Evolutionary conservation across 441 rosid genomes (phyloP).

Genomic region (Theobroma grandiflorum): DNA sequence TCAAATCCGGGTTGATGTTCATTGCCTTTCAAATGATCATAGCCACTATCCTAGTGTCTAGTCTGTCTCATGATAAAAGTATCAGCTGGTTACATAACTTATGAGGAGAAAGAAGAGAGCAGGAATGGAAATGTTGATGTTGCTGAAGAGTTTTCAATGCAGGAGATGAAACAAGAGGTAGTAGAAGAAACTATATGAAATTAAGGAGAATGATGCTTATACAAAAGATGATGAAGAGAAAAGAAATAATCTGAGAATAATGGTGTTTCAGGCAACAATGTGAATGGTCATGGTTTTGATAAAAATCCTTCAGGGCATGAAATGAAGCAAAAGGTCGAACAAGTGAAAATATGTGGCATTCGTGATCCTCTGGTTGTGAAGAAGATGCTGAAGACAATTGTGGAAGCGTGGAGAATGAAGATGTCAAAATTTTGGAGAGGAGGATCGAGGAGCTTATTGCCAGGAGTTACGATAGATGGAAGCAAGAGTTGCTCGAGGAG

Average conservation of each 20-base stretch:
- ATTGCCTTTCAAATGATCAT: conserved; percentile 1
- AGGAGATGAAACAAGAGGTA: neutral
- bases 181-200: neutral
- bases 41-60: neutral
- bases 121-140: neutral
- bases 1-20: neutral
- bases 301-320: neutral
- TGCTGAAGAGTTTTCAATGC: neutral
- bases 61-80: neutral
- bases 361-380: neutral
- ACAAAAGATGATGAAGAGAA: neutral
- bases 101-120: neutral
- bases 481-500: neutral
- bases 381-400: neutral
- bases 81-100: neutral
- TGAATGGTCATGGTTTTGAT: neutral
- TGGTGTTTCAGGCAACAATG: neutral
- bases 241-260: neutral
- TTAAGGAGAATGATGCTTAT: neutral
- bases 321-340: neutral
- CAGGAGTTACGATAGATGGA: neutral
- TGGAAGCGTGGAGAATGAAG: neutral
- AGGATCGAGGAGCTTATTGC: conserved; percentile 12
- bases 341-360: neutral
- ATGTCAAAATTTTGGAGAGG: neutral